A percentile compares a stretch with the other conserved stretches of the same genome.
Evolutionary conservation across 106 monocot genomes (phyloP).

Genomic region (Apostasia shenzhenica): DNA sequence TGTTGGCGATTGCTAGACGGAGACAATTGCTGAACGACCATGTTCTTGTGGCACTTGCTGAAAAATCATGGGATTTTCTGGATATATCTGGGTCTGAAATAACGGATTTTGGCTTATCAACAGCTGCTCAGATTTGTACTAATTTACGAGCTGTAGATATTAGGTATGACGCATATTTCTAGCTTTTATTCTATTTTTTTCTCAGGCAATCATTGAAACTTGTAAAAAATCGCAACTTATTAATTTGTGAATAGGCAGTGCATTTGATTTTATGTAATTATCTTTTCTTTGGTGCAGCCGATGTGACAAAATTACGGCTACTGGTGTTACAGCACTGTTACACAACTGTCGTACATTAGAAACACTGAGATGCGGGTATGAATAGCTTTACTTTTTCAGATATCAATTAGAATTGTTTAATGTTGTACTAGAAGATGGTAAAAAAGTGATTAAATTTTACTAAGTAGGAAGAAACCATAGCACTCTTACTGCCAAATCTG

Average conservation of each 20-base stretch:
- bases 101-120: slow-evolving; percentile 59
- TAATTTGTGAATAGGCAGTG: too few species aligned
- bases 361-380: slow-evolving; percentile 93
- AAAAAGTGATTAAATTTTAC: too few species aligned
- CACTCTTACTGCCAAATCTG: too few species aligned
- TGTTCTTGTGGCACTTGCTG: slow-evolving; percentile 57
- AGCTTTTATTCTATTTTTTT: too few species aligned
- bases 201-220: too few species aligned
- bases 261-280: background rate
- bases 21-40: slow-evolving; percentile 79
- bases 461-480: too few species aligned
- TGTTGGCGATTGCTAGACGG: slow-evolving; percentile 80
- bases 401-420: too few species aligned
- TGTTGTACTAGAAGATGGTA: too few species aligned
- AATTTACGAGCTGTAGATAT: slow-evolving; percentile 75
- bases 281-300: slow-evolving; percentile 38
- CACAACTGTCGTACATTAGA: slow-evolving; percentile 60
- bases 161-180: slow-evolving; percentile 37
- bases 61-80: slow-evolving; percentile 71
- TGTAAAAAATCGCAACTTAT: too few species aligned
- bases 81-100: slow-evolving; percentile 92
- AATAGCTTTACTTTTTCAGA: background rate
- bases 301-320: slow-evolving; percentile 57
- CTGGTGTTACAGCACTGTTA: slow-evolving; percentile 63
- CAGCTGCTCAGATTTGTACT: slow-evolving; percentile 51